Percentiles rank a stretch among this genome's conserved stretches.
Conservation (phyloP, 2,329 filamentous ascomycete genomes). For the Didymella glomerata region DNA sequence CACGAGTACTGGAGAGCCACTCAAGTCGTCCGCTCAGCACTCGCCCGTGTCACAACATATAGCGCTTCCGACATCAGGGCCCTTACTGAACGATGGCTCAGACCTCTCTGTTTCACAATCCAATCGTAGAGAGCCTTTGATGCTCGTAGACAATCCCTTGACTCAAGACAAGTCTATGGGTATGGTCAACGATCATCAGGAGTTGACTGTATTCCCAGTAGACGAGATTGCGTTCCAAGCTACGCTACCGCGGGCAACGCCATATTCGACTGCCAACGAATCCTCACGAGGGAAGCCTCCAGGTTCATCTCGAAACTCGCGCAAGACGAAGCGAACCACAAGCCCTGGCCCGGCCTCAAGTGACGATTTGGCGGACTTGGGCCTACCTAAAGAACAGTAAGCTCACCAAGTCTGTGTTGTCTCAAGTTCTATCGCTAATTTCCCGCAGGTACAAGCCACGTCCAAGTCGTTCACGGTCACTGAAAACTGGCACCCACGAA, state of each 20-base stretch:
- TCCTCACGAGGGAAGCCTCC: background rate
- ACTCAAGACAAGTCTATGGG: slow-evolving; percentile 7
- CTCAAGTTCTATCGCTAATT: background rate
- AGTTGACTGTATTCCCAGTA: background rate
- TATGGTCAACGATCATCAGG: background rate
- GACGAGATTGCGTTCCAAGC: background rate
- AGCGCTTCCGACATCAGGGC: background rate
- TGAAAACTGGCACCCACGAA: slow-evolving; percentile 30
- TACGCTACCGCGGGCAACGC: background rate
- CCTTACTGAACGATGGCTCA: background rate
- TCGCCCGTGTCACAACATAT: slow-evolving; percentile 3
- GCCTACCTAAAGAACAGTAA: slow-evolving; percentile 43
- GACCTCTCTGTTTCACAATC: slow-evolving; percentile 12
- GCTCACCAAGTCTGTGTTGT: background rate
- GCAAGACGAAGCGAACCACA: slow-evolving; percentile 14
- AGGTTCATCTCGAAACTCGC: slow-evolving; percentile 5
- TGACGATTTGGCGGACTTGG: slow-evolving; percentile 37
- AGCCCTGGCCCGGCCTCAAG: slow-evolving; percentile 24
- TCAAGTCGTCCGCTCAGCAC: slow-evolving; percentile 20
- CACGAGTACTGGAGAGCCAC: slow-evolving; percentile 21
- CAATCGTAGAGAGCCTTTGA: slow-evolving; percentile 16
- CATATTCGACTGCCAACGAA: background rate
- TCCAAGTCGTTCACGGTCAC: slow-evolving; percentile 50
- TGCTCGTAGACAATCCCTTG: slow-evolving; percentile 16
- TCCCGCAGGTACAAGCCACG: slow-evolving; percentile 41